phyloP scores from a whole-genome alignment of 2,329 filamentous ascomycete genomes.

The Sclerotinia glacialis region DNA sequence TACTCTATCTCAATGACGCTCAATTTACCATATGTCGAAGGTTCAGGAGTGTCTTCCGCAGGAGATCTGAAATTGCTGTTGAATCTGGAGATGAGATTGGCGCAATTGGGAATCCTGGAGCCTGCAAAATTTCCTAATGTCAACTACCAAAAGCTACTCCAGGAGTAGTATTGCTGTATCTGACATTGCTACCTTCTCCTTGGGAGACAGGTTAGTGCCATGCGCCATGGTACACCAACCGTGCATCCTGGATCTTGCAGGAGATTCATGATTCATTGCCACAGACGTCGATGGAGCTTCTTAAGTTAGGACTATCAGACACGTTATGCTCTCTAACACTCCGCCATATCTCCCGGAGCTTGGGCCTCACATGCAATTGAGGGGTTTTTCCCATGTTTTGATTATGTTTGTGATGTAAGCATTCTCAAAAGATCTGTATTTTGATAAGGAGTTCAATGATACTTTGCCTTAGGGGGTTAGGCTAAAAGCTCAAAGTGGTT shows the following conservation, averaged over 20 bases:
- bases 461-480: neutral
- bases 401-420: neutral
- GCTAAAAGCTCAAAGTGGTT: neutral
- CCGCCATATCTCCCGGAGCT: conserved; percentile 10
- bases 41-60: neutral
- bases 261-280: neutral
- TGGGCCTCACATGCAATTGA: neutral
- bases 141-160: conserved; percentile 10
- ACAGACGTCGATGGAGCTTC: conserved; percentile 9
- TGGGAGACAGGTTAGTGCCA: neutral
- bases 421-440: neutral
- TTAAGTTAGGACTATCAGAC: conserved; percentile 9
- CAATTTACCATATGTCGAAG: neutral
- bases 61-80: neutral
- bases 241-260: conserved; percentile 6
- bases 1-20: neutral
- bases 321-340: conserved; percentile 1
- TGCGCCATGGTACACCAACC: conserved; percentile 1
- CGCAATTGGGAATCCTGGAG: conserved; percentile 1
- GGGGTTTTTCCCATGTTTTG: neutral
- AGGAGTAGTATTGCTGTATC: conserved; percentile 9
- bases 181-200: conserved; percentile 3
- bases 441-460: neutral
- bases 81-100: neutral
- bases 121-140: conserved; percentile 12